Percentiles rank a stretch among this genome's conserved stretches.
These are phyloP conservation scores for Podospora australis DNA, from an alignment of 495 filamentous ascomycete species.

Conservation along the genomic window DNA sequence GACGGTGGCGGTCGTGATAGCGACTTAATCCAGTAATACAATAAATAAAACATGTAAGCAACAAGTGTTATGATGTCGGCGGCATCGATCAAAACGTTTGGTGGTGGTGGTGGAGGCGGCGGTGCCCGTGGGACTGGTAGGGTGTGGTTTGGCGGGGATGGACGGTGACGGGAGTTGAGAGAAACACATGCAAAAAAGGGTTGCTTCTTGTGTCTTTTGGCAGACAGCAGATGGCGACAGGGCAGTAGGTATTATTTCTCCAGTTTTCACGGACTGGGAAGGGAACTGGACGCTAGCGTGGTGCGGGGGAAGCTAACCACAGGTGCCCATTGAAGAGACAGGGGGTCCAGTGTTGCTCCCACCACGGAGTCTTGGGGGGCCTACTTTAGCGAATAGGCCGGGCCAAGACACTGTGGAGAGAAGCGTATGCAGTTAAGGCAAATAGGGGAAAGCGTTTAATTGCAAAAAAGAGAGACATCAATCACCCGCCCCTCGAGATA, in stretches of 20 bases:
- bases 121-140: not conserved
- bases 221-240: not conserved
- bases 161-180: not conserved
- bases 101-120: not conserved
- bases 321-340: too few relatives aligned
- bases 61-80: too few relatives aligned
- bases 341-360: not conserved
- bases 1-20: too few relatives aligned
- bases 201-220: not conserved
- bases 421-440: too few relatives aligned
- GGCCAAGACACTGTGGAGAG: too few relatives aligned
- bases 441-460: too few relatives aligned
- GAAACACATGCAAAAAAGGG: slow-evolving; percentile 13
- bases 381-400: not conserved
- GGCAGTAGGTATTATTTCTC: slow-evolving; percentile 2
- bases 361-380: too few relatives aligned
- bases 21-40: too few relatives aligned
- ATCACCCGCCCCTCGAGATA: too few relatives aligned
- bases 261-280: slow-evolving; percentile 1
- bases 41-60: too few relatives aligned
- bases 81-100: not conserved
- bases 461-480: too few relatives aligned
- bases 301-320: slow-evolving; percentile 5
- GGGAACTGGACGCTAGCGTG: not conserved
- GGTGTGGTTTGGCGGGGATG: not conserved